Evolutionary conservation across 176 grass and related monocot genomes (phyloP).

Genomic region (Lolium multiflorum): DNA sequence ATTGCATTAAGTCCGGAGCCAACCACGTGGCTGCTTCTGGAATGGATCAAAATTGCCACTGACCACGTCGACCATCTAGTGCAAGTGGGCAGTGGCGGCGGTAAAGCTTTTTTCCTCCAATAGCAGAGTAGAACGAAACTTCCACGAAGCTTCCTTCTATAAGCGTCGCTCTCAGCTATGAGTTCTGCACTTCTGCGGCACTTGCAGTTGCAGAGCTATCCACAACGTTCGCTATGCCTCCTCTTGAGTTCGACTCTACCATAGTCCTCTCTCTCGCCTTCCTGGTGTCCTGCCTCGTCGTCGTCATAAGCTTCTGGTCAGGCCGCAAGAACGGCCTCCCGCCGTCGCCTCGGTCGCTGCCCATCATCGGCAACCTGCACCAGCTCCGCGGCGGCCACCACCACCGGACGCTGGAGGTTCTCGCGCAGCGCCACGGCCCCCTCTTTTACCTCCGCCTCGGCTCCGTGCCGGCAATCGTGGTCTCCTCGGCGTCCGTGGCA

Average conservation of each 20-base stretch:
- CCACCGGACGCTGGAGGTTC: constrained; percentile 47
- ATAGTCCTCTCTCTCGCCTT: not conserved
- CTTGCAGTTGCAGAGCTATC: not conserved
- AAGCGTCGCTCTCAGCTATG: too few relatives aligned
- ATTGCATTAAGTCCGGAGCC: too few relatives aligned
- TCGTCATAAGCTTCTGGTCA: not conserved
- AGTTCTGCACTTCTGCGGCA: too few relatives aligned
- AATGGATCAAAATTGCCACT: too few relatives aligned
- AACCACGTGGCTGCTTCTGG: too few relatives aligned
- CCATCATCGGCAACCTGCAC: constrained; percentile 66
- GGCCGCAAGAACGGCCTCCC: not conserved
- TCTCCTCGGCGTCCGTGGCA: constrained; percentile 56
- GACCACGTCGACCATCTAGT: too few relatives aligned
- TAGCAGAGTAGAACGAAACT: too few relatives aligned
- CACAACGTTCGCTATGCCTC: not conserved
- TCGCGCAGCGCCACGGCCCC: not conserved
- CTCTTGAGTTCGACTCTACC: not conserved
- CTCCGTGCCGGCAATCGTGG: constrained; percentile 37
- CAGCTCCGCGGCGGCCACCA: constrained; percentile 38
- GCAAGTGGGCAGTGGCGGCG: too few relatives aligned
- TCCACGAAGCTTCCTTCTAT: too few relatives aligned
- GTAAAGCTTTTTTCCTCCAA: too few relatives aligned
- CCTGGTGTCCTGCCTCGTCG: not conserved
- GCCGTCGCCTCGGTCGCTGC: constrained; percentile 51
- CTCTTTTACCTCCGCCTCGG: constrained; percentile 3